phyloP scores from a whole-genome alignment of 1,139 yeast genomes.

The Lodderomyces theae region DNA sequence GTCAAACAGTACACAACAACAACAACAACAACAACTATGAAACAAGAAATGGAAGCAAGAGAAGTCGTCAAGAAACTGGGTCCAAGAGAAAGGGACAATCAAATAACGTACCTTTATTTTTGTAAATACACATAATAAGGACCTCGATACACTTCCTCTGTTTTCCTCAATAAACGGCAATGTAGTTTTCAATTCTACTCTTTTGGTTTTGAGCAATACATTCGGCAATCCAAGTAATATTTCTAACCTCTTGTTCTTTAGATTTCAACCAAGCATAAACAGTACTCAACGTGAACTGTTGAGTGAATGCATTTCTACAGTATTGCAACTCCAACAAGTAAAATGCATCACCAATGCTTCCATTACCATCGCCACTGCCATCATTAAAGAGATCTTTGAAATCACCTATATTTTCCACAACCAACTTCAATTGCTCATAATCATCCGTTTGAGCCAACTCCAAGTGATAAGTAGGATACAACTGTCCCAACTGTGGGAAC shows the following conservation, averaged over 20 bases:
- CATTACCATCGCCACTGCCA: conserved; percentile 46
- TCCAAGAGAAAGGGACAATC: conserved; percentile 1
- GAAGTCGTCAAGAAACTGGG: conserved; percentile 2
- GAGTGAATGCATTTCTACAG: conserved; percentile 92
- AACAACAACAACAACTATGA: conserved; percentile 1
- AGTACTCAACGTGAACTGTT: conserved; percentile 87
- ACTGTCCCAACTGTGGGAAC: conserved; percentile 56
- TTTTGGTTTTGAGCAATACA: conserved; percentile 89
- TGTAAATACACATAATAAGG: not conserved
- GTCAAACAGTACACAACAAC: conserved; percentile 1
- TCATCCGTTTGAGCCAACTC: conserved; percentile 79
- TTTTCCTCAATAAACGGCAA: conserved; percentile 58
- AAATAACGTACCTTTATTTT: conserved; percentile 2
- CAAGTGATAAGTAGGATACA: conserved; percentile 72
- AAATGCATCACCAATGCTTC: conserved; percentile 87
- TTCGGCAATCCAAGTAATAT: conserved; percentile 98
- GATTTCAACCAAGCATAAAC: conserved; percentile 97
- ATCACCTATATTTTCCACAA: conserved; percentile 72
- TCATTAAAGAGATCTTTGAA: conserved; percentile 71
- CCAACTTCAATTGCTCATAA: conserved; percentile 72
- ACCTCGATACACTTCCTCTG: not conserved
- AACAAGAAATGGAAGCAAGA: not conserved
- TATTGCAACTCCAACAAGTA: conserved; percentile 89
- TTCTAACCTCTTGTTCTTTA: conserved; percentile 94
- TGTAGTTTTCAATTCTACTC: conserved; percentile 75